Evolutionary conservation across 1,284 basidiomycete species (phyloP).

Genomic region (Marasmius fiardii): DNA sequence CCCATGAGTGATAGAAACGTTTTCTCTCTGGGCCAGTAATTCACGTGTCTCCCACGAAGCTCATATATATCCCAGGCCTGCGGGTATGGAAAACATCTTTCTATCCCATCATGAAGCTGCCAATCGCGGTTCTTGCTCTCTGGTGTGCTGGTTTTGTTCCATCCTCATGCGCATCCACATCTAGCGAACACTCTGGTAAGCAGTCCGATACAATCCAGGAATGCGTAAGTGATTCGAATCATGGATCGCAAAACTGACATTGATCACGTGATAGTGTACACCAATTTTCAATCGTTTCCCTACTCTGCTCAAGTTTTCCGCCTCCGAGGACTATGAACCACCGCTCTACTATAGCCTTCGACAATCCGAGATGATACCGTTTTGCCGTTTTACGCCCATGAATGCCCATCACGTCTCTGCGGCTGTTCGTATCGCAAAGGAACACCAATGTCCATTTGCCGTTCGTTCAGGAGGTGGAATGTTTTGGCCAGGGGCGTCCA

Average conservation of each 20-base stretch:
- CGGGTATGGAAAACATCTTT: too few species aligned
- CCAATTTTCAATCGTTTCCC: conserved; percentile 7
- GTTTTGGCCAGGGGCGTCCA: conserved; percentile 10
- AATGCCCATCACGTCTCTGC: conserved; percentile 13
- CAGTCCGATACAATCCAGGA: not conserved
- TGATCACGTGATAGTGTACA: conserved; percentile 8
- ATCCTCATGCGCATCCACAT: not conserved
- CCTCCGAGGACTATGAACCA: conserved; percentile 10
- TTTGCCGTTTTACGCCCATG: conserved; percentile 13
- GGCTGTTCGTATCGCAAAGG: conserved; percentile 8
- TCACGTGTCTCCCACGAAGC: too few species aligned
- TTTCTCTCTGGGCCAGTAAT: too few species aligned
- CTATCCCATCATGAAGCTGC: too few species aligned
- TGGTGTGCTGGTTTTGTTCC: not conserved
- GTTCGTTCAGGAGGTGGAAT: conserved; percentile 19
- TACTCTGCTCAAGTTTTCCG: conserved; percentile 10
- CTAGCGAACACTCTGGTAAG: not conserved
- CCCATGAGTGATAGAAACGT: too few species aligned
- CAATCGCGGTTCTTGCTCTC: too few species aligned
- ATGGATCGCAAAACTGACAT: not conserved
- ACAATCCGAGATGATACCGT: conserved; percentile 13
- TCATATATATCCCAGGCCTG: too few species aligned
- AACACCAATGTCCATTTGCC: conserved; percentile 14
- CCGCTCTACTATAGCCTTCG: conserved; percentile 12
- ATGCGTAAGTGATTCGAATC: not conserved